Conservation (phyloP, 108 stramenopile species). For the Bacterosira constricta region DNA sequence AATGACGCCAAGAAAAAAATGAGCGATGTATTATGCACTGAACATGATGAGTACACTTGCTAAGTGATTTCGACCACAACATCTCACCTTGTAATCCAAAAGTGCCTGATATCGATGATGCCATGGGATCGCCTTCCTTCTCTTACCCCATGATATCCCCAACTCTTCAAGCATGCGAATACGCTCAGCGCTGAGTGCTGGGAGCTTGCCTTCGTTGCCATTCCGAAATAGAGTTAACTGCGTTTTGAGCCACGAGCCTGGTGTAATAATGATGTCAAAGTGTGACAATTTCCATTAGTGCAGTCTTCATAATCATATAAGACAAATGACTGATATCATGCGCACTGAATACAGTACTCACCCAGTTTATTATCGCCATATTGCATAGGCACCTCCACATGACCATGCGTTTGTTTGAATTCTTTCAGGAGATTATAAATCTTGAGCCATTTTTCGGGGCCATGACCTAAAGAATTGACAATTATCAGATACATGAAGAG, state of each 20-base stretch:
- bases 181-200: constrained; percentile 30
- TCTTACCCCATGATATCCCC: constrained; percentile 38
- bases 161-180: constrained; percentile 34
- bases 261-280: constrained; percentile 12
- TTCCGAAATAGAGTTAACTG: constrained; percentile 46
- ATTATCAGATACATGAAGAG: too few relatives aligned
- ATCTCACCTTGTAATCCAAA: constrained; percentile 31
- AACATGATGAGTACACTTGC: too few relatives aligned
- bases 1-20: too few relatives aligned
- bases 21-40: too few relatives aligned
- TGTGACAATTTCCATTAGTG: too few relatives aligned
- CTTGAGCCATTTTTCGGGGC: constrained; percentile 45
- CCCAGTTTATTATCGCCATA: too few relatives aligned
- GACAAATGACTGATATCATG: too few relatives aligned
- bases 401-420: constrained; percentile 26
- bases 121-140: constrained; percentile 31
- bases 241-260: constrained; percentile 44
- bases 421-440: constrained; percentile 30
- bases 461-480: constrained; percentile 37
- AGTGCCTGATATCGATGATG: constrained; percentile 31
- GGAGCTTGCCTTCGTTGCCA: constrained; percentile 22
- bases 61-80: too few relatives aligned
- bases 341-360: too few relatives aligned
- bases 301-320: too few relatives aligned
- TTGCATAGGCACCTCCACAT: constrained; percentile 47